Percentiles rank a stretch among this genome's conserved stretches.
Evolutionary conservation across 371 early-diverging fungal genomes (phyloP).

Genomic region (Saksenaea vasiformis): DNA sequence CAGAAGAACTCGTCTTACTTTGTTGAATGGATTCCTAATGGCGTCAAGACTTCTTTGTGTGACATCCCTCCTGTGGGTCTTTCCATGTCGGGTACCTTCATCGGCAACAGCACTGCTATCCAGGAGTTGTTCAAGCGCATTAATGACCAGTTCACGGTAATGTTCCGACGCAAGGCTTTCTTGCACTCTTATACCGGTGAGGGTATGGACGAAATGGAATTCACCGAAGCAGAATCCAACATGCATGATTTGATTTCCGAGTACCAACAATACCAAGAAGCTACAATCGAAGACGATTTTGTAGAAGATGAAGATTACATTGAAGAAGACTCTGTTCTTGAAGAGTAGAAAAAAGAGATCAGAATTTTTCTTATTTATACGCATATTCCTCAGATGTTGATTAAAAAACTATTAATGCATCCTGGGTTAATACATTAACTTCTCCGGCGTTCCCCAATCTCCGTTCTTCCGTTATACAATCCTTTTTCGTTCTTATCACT

Average conservation of each 20-base stretch:
- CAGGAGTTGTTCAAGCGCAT: slow-evolving; percentile 99
- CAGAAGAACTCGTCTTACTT: slow-evolving; percentile 97
- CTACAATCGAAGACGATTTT: slow-evolving; percentile 77
- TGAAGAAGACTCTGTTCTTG: slow-evolving; percentile 45
- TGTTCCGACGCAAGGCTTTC: slow-evolving; percentile 97
- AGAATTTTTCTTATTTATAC: not conserved
- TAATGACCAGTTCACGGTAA: slow-evolving; percentile 92
- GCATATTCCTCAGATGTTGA: not conserved
- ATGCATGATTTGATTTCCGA: slow-evolving; percentile 97
- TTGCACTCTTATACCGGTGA: slow-evolving; percentile 98
- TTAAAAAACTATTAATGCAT: not conserved
- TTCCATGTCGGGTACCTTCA: slow-evolving; percentile 98
- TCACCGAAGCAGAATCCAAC: slow-evolving; percentile 91
- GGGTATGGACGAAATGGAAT: slow-evolving; percentile 98
- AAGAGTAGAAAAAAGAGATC: slow-evolving; percentile 24
- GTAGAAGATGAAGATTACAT: slow-evolving; percentile 67
- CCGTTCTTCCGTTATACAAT: too few species aligned
- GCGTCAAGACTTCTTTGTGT: slow-evolving; percentile 99
- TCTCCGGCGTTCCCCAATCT: too few species aligned
- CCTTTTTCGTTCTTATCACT: too few species aligned
- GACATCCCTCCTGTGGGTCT: slow-evolving; percentile 97
- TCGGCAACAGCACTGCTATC: slow-evolving; percentile 99
- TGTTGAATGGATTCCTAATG: slow-evolving; percentile 99
- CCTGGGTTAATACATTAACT: not conserved
- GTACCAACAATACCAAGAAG: slow-evolving; percentile 99